Conservation (phyloP, 202 grass and related monocot species). For the Zoysia matrella region DNA sequence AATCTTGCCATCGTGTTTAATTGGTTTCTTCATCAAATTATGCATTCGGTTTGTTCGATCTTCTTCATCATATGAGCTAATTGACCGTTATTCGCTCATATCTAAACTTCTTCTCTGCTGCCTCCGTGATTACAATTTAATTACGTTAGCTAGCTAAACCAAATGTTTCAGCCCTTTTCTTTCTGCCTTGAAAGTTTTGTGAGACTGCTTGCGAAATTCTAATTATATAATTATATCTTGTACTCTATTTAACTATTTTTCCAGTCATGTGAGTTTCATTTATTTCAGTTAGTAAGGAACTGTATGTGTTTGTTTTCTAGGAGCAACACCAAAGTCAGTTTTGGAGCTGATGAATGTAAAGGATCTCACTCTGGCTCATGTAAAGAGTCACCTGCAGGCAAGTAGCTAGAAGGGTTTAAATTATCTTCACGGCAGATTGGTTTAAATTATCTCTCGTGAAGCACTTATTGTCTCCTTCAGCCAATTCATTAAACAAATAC, state of each 20-base stretch:
- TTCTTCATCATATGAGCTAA: background rate
- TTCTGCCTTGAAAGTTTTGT: background rate
- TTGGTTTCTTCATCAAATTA: background rate
- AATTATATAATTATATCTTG: conserved; percentile 3
- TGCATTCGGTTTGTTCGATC: background rate
- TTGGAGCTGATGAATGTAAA: conserved; percentile 98
- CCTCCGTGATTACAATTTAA: too few relatives aligned
- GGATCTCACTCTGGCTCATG: conserved; percentile 95
- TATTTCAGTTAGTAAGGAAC: background rate
- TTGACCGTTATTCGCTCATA: background rate
- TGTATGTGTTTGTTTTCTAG: conserved; percentile 36
- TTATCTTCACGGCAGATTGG: conserved; percentile 23
- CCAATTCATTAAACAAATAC: background rate
- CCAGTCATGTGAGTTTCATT: too few relatives aligned
- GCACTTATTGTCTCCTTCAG: conserved; percentile 33
- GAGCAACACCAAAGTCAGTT: conserved; percentile 92
- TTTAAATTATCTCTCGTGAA: conserved; percentile 18
- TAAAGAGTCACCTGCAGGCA: conserved; percentile 97
- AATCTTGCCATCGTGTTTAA: background rate
- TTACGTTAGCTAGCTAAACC: background rate
- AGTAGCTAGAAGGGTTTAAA: conserved; percentile 17
- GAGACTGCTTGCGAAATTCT: background rate
- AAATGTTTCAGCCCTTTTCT: background rate
- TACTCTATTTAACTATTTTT: background rate
- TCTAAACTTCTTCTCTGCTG: background rate